Conservation (phyloP, 257 asterid species). For the Echium plantagineum region DNA sequence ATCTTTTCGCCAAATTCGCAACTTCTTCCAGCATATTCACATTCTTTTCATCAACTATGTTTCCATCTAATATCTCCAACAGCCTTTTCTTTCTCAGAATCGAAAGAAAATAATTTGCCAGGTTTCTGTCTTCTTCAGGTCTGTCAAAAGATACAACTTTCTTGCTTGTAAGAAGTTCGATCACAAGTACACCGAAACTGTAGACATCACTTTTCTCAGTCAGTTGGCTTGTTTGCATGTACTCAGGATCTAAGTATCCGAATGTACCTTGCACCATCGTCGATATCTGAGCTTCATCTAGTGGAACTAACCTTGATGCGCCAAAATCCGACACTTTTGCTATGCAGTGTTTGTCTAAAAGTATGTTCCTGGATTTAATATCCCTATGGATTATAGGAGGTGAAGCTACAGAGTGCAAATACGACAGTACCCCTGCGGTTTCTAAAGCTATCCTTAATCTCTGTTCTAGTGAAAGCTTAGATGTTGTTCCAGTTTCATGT, state of each 20-base stretch:
- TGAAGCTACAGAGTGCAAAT: constrained; percentile 34
- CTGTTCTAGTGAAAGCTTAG: constrained; percentile 24
- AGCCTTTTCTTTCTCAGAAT: background rate
- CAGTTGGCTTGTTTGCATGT: constrained; percentile 25
- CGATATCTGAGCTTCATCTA: constrained; percentile 30
- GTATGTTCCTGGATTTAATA: constrained; percentile 36
- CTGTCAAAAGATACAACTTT: constrained; percentile 24
- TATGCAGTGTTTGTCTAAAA: constrained; percentile 22
- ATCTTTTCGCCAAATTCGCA: background rate
- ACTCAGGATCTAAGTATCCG: constrained; percentile 39
- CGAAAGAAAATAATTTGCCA: background rate
- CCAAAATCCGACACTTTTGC: constrained; percentile 40
- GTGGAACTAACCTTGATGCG: constrained; percentile 29
- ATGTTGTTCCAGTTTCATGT: constrained; percentile 17
- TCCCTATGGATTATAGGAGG: constrained; percentile 41
- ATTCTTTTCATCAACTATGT: background rate
- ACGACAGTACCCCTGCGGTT: constrained; percentile 38
- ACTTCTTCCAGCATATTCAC: background rate
- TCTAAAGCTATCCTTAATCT: constrained; percentile 28
- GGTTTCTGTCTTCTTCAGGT: background rate
- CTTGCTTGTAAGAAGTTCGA: constrained; percentile 32
- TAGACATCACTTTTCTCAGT: constrained; percentile 40
- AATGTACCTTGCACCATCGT: constrained; percentile 35
- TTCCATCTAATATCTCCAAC: background rate
- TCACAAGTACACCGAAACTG: constrained; percentile 33